Evolutionary conservation across 371 early-diverging fungal genomes (phyloP), one percentile per base, ranked within the genome.

Genomic region (Ecytonucleospora hepatopenaei): DNA sequence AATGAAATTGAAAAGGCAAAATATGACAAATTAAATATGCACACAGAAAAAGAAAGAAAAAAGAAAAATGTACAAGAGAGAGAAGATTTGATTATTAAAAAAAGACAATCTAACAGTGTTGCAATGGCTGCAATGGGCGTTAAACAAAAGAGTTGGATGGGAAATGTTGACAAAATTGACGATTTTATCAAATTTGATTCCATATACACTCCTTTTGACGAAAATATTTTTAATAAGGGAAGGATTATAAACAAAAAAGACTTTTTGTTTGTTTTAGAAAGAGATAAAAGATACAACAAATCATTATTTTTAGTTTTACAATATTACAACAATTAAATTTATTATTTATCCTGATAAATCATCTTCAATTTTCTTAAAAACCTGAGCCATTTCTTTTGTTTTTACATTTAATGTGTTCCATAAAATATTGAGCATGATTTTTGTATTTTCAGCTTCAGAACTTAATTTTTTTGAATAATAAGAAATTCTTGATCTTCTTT

Each of bases 21-120:
- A 49, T 53, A 71, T 54, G 79, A 79, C 30, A 77, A 73, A 58
- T 67, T 77, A 27, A 69, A 60, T 15, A 62, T 72, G 24, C 69
- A 74, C 26, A 71, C 62, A 68, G 71, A 64, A 24, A 77, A 76
- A 49, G 75, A 73, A 33, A 68, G 75, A 51, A 76, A 72, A 49
- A 80, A 76, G 53, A 79, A 71, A 54, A 54, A 54, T 8, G 69
- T 78, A 23, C 77, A 81, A 60, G 81, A 81, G 47, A 67, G 81
- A 62, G 81, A 81, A 59, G 81, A 81, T 63, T 54, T 81, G 21
- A 54, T 76, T 8, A 78, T 81, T 55, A 81, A 81, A 62, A 81
- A 79, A 33, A 59, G 73, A 35, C 54, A 78, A 28, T 64, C 68
- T 49, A 81, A 79, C 62, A 78, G 69, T 26, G 75, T 79, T 48